Base-by-base conservation (phyloP, 2,329 filamentous ascomycete genomes). In the Xylariales sp. region DNA sequence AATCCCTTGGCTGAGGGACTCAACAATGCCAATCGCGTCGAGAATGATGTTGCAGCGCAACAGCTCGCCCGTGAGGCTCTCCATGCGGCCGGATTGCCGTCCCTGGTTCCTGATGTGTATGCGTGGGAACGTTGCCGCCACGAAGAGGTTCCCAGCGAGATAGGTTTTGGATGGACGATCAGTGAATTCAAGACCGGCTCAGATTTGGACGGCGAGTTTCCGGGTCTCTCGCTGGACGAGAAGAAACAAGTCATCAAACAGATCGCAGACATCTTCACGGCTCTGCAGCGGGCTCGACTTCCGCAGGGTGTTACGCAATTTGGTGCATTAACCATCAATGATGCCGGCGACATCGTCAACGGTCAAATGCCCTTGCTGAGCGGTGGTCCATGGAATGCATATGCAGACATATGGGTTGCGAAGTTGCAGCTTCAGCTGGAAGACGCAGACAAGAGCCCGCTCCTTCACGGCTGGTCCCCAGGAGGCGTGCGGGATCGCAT, bases 11-110 rank as follows among this genome's bases (percentile, higher is more conserved):
- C 53, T 3, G 43, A 50, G 4, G 49, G 46, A 1, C 21, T 54
- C 8, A 55, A 55, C 47, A 49, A 57, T 16, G 22, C 50, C 24
- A 54, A 54, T 33, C 52, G 55, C 4, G 45, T 56, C 4, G 45
- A 57, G 40, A 59, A 57, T 29, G 55, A 58, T 10, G 54, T 59
- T 6, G 52, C 52, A 1, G 44, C 46, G 2, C 46, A 49, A 21
- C 31, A 38, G 6, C 42, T 59, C 12, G 49, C 46, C 6, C 51
- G 51, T 2, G 27, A 52, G 35, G 42, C 40, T 1, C 37, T 56
- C 2, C 24, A 15, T 12, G 38, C 32, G 9, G 41, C 45, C 1
- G 44, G 43, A 1, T 31, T 50, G 0, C 38, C 27, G 0, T 15
- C 20, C 2, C 35, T 54, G 6, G 31, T 59, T 2, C 56, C 58